Evolutionary conservation across 1,284 basidiomycete species (phyloP).

Genomic region (Cutaneotrichosporon arboriforme): DNA sequence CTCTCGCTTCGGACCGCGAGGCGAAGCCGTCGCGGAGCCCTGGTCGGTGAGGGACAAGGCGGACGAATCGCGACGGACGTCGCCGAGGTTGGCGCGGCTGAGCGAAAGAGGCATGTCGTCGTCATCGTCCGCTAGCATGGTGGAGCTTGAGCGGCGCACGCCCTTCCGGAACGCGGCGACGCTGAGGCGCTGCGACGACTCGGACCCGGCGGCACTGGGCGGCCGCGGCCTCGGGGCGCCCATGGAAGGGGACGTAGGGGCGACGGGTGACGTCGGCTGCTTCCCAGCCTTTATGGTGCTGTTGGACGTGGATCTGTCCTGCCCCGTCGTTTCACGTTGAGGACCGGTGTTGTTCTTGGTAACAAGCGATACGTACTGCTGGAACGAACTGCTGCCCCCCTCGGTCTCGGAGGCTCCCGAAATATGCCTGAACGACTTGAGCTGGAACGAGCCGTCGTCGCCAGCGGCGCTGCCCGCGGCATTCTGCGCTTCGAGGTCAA

Average conservation of each 20-base stretch:
- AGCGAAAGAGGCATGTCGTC: conserved; percentile 40
- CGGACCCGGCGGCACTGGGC: conserved; percentile 29
- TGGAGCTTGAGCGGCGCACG: conserved; percentile 31
- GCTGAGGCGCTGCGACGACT: conserved; percentile 25
- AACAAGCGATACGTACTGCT: conserved; percentile 5
- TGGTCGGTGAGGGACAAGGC: conserved; percentile 11
- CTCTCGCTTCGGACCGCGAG: neutral
- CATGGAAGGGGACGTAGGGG: neutral
- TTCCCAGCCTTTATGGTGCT: neutral
- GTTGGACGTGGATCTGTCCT: neutral
- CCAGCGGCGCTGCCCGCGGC: neutral
- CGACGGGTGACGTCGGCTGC: neutral
- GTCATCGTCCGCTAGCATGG: conserved; percentile 22
- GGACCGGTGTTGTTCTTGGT: neutral
- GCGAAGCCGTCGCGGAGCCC: neutral
- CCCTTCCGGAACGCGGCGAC: conserved; percentile 39
- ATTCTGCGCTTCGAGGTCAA: conserved; percentile 21
- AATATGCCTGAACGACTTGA: conserved; percentile 44
- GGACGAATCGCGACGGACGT: conserved; percentile 8
- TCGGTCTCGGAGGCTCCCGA: conserved; percentile 26
- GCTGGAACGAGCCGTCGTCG: conserved; percentile 43
- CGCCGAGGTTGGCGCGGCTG: conserved; percentile 10
- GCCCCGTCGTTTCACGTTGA: neutral
- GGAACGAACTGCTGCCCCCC: conserved; percentile 1
- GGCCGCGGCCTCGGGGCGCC: conserved; percentile 23